Evolutionary conservation across 23 red algal genomes (phyloP).

Genomic region (Porphyridium purpureum): DNA sequence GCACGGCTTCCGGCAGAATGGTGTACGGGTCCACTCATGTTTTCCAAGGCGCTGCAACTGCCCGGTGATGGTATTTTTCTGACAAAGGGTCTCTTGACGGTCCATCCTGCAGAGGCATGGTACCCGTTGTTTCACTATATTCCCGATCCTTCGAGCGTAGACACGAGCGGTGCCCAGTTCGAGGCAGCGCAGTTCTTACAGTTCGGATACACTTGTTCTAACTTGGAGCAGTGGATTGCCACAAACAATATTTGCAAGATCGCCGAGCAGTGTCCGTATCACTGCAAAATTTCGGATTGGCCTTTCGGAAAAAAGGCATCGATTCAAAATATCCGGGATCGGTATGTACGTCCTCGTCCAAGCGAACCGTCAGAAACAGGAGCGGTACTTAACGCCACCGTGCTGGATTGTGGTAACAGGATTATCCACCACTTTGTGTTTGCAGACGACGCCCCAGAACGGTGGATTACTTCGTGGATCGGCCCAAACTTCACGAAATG

Average conservation of each 20-base stretch:
- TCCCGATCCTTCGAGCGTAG: slow-evolving; percentile 29
- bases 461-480: slow-evolving; percentile 31
- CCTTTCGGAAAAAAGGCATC: too few relatives aligned
- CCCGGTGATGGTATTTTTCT: too few relatives aligned
- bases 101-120: slow-evolving; percentile 16
- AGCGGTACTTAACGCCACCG: too few relatives aligned
- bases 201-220: slow-evolving; percentile 50
- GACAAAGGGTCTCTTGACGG: too few relatives aligned
- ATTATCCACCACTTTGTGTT: slow-evolving; percentile 49
- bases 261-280: too few relatives aligned
- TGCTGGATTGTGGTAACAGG: too few relatives aligned
- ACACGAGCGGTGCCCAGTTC: slow-evolving; percentile 34
- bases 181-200: slow-evolving; percentile 31
- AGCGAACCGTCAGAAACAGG: background rate
- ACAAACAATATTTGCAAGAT: slow-evolving; percentile 40
- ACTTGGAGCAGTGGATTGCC: slow-evolving; percentile 29
- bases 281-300: too few relatives aligned
- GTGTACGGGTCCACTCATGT: slow-evolving; percentile 36
- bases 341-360: too few relatives aligned
- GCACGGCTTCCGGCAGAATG: slow-evolving; percentile 35
- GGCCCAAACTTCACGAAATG: too few relatives aligned
- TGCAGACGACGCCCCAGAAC: slow-evolving; percentile 10
- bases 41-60: slow-evolving; percentile 34
- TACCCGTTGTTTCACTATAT: slow-evolving; percentile 53
- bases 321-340: too few relatives aligned